phyloP scores from a whole-genome alignment of 2,329 filamentous ascomycete genomes.

The Clonostachys chloroleuca region DNA sequence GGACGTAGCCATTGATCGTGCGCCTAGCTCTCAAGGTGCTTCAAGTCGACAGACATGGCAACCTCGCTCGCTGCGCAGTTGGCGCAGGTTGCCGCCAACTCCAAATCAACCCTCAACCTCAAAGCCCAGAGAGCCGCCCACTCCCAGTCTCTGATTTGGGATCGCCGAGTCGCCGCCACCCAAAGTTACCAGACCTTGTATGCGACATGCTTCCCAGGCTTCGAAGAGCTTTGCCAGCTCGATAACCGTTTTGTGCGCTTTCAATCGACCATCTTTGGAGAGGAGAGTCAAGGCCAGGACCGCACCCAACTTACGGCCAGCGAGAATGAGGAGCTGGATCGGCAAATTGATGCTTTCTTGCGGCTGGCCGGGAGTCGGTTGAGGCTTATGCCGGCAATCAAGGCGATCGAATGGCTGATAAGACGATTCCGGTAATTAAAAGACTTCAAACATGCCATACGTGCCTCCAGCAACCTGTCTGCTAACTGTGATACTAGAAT shows the following conservation, averaged over 20 bases:
- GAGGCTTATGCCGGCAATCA: slow-evolving; percentile 81
- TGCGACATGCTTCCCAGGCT: slow-evolving; percentile 82
- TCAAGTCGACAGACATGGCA: slow-evolving; percentile 50
- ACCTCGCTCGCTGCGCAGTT: slow-evolving; percentile 90
- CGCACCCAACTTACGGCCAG: slow-evolving; percentile 75
- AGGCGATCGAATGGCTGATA: slow-evolving; percentile 92
- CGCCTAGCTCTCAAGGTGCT: not conserved
- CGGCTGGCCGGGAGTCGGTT: slow-evolving; percentile 72
- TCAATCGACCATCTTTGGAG: slow-evolving; percentile 78
- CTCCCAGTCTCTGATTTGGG: slow-evolving; percentile 92
- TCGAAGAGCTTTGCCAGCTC: slow-evolving; percentile 83
- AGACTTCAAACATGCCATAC: not conserved
- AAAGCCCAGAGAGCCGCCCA: slow-evolving; percentile 91
- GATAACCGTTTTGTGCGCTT: slow-evolving; percentile 77
- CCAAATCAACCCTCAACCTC: slow-evolving; percentile 84
- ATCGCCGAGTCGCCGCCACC: slow-evolving; percentile 74
- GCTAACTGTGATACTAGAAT: slow-evolving; percentile 48
- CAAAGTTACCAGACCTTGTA: slow-evolving; percentile 91
- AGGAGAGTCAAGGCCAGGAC: slow-evolving; percentile 87
- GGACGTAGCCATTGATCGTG: not conserved
- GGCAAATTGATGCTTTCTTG: slow-evolving; percentile 76
- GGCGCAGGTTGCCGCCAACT: slow-evolving; percentile 85
- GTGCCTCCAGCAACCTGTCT: slow-evolving; percentile 3
- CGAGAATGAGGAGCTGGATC: slow-evolving; percentile 80
- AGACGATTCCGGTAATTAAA: slow-evolving; percentile 73